Evolutionary conservation across 2,329 filamentous ascomycete genomes (phyloP).

Genomic region (Nemania serpens): DNA sequence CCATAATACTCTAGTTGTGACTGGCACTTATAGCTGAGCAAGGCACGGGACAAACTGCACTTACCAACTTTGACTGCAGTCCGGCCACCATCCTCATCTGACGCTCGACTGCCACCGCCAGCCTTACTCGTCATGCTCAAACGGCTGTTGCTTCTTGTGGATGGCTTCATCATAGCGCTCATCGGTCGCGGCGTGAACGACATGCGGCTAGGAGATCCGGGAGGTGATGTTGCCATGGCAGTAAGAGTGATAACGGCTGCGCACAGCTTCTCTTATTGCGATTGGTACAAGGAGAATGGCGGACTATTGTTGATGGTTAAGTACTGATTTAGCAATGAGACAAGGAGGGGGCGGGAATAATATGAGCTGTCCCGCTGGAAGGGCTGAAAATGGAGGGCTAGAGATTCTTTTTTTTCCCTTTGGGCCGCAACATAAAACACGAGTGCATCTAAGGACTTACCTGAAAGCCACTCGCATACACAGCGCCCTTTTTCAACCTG

Average conservation of each 20-base stretch:
- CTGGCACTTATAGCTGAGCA: neutral
- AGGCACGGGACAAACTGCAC: constrained; percentile 47
- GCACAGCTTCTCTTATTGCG: constrained; percentile 18
- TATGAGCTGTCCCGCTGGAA: constrained; percentile 13
- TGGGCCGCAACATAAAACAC: constrained; percentile 29
- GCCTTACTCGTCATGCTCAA: constrained; percentile 82
- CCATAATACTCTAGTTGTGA: neutral
- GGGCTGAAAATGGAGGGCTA: constrained; percentile 13
- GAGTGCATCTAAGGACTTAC: constrained; percentile 16
- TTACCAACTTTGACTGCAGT: constrained; percentile 96
- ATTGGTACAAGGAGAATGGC: neutral
- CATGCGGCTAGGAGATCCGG: constrained; percentile 63
- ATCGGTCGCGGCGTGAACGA: constrained; percentile 66
- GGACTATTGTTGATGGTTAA: neutral
- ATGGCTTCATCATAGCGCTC: constrained; percentile 78
- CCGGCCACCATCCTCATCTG: constrained; percentile 80
- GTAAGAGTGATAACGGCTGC: constrained; percentile 34
- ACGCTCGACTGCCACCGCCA: constrained; percentile 77
- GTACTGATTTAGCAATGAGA: constrained; percentile 8
- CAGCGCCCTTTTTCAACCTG: constrained; percentile 31
- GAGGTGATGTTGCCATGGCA: constrained; percentile 71
- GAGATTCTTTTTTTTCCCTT: neutral
- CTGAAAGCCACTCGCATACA: constrained; percentile 18
- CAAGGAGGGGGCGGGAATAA: constrained; percentile 11
- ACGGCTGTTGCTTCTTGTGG: constrained; percentile 77